A percentile compares a stretch with the other conserved stretches of the same genome.
Evolutionary conservation across 176 grass and related monocot species (phyloP).

Genomic region (Elaeis guineensis): DNA sequence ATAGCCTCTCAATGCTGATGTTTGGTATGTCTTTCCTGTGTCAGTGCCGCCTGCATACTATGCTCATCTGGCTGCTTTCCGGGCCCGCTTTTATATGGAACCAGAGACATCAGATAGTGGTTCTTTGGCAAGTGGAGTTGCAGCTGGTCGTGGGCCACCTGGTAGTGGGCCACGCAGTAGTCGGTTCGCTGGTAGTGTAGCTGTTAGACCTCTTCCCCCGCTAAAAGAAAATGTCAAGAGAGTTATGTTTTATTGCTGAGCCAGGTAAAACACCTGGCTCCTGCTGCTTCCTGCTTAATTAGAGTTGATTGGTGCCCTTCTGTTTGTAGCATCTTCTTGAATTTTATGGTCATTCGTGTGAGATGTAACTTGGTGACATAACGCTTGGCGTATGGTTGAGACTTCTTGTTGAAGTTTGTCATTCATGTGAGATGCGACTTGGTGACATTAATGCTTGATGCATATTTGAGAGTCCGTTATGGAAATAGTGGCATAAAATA

Average conservation of each 20-base stretch:
- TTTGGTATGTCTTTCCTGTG: neutral
- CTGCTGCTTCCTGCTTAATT: too few species aligned
- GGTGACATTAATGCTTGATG: too few species aligned
- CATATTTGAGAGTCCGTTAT: too few species aligned
- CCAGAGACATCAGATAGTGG: conserved; percentile 15
- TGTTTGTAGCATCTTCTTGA: too few species aligned
- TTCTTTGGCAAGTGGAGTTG: neutral
- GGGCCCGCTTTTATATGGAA: conserved; percentile 6
- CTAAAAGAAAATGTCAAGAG: conserved; percentile 15
- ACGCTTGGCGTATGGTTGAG: too few species aligned
- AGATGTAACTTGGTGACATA: too few species aligned
- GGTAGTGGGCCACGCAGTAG: neutral
- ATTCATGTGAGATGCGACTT: too few species aligned
- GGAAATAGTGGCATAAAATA: too few species aligned
- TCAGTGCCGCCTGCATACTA: conserved; percentile 7
- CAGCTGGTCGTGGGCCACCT: neutral
- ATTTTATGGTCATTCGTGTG: too few species aligned
- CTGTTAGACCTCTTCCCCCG: conserved; percentile 1
- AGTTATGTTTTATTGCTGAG: conserved; percentile 14
- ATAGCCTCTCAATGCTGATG: neutral
- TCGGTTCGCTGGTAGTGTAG: neutral
- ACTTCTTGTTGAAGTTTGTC: too few species aligned
- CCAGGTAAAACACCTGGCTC: neutral
- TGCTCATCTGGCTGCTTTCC: conserved; percentile 4
- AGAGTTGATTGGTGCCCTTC: too few species aligned